Base-by-base conservation (phyloP, 441 rosid genomes). In the Populus trichocarpa region DNA sequence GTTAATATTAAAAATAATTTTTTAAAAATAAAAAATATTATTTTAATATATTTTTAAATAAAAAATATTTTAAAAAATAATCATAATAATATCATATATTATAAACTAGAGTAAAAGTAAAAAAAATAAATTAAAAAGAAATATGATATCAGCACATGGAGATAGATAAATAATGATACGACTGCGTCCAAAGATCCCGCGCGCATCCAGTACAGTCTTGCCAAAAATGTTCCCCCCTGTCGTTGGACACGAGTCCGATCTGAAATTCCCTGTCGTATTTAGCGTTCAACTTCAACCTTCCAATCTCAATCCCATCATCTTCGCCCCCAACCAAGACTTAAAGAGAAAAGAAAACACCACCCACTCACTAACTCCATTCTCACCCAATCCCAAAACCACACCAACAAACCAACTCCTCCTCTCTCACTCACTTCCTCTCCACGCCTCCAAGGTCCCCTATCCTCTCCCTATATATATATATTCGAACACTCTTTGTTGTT, bases 261-360 rank as follows among this genome's bases (percentile, higher is more conserved):
- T 72, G 67, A 72, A 14, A 33, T 6, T 32, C 26, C n/a, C 5
- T 30, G 71, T 68, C 35, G 53, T 67, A 10, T 42, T 61, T 32
- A 75, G 33, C 32, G 16, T 23, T 77, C 57, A 63, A 75, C 20
- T 53, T 63, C 72, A 33, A 22, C 86, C 83, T 30, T 72, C 71
- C 83, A 81, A 61, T 28, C 53, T 73, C 70, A 71, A 77, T 30
- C 83, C 50, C 77, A 40, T 78, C 80, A 14, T 71, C 82, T 20
- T 71, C 83, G 33, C 74, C 65, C 32, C 4, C 57, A 4, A 14
- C 57, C 18, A 50, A 50, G 20, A 50, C 57, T 46, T 13, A 0
- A 46, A n/a, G n/a, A 3, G 25, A 42, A 12, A 50, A 46, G 18
- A 50, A 50, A 50, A 1, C 20, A 50, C 18, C 57, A 5, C 57